Evolutionary conservation across 2,329 filamentous ascomycete genomes (phyloP).

Genomic region (Penicillium janthinellum): DNA sequence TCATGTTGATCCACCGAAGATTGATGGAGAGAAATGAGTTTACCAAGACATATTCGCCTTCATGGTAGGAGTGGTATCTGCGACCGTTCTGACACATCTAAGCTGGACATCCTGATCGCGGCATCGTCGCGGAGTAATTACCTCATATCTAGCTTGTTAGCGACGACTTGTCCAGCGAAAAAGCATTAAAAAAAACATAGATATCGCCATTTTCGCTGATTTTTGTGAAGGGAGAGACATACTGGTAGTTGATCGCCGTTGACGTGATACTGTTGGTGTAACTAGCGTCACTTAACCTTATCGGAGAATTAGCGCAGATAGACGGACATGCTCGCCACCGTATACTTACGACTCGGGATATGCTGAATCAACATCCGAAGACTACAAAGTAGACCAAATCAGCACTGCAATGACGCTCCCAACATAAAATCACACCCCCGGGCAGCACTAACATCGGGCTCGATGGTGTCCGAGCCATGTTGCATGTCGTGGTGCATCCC

Average conservation of each 20-base stretch:
- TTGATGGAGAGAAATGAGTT: constrained; percentile 3
- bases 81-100: constrained; percentile 31
- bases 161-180: not conserved
- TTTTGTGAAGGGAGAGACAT: constrained; percentile 10
- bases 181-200: not conserved
- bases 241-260: constrained; percentile 35
- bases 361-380: constrained; percentile 30
- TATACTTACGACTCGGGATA: constrained; percentile 32
- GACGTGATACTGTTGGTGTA: constrained; percentile 37
- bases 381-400: constrained; percentile 13
- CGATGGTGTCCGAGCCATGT: constrained; percentile 21
- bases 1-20: not conserved
- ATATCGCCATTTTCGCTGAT: not conserved
- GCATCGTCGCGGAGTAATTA: constrained; percentile 11
- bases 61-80: constrained; percentile 36
- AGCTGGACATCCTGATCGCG: constrained; percentile 3
- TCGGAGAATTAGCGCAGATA: constrained; percentile 11
- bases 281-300: constrained; percentile 29
- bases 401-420: not conserved
- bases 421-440: not conserved
- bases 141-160: constrained; percentile 35
- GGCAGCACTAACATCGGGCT: constrained; percentile 29
- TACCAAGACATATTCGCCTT: constrained; percentile 36
- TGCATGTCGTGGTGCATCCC: constrained; percentile 14
- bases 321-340: not conserved